Base-by-base conservation (phyloP, 805 yeast species). In the Starmerella sirachaensis region DNA sequence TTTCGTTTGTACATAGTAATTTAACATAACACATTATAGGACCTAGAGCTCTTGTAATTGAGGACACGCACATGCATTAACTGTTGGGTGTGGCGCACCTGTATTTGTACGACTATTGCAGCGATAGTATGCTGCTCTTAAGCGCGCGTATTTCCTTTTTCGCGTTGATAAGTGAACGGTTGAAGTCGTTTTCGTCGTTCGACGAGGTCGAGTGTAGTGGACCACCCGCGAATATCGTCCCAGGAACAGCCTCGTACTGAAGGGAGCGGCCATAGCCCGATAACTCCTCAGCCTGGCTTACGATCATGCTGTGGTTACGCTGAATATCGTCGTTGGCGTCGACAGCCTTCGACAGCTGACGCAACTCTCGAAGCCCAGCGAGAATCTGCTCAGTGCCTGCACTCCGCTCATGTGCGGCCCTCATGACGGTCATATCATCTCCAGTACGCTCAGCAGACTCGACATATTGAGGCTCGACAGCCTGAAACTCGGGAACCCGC, bases 401-500 rank as follows among this genome's bases (percentile, higher is more conserved):
- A 8, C 16, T 12, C 8, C 16, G 13, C 30, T 31, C 29, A 4
- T 11, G 2, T 20, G 8, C 24, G 3, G 10, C 8, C 3, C 33
- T 6, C 16, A 29, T 11, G 19, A 4, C 36, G 22, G 29, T 6
- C n/a, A 3, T 18, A 18, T 21, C 11, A 33, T 32, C 39, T 17
- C 32, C 26, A 6, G 43, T 38, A 17, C 29, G 32, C 12, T 39
- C 38, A n/a, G 20, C 26, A 10, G 23, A 30, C 29, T 54, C 58
- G 6, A 40, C 42, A 29, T 52, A 56, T 19, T 52, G 50, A 2
- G 41, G 18, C 13, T 21, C 28, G 2, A 31, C 14, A 1, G 43
- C 28, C 21, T 39, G 23, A 3, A 42, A 23, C 0, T 50, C 42
- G 5, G 60, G 60, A 2, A 47, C 38, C 7, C 26, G 18, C 4